These are phyloP conservation scores for Kodamaea kakaduensis DNA, from an alignment of 805 yeast species.

Conservation along the genomic window DNA sequence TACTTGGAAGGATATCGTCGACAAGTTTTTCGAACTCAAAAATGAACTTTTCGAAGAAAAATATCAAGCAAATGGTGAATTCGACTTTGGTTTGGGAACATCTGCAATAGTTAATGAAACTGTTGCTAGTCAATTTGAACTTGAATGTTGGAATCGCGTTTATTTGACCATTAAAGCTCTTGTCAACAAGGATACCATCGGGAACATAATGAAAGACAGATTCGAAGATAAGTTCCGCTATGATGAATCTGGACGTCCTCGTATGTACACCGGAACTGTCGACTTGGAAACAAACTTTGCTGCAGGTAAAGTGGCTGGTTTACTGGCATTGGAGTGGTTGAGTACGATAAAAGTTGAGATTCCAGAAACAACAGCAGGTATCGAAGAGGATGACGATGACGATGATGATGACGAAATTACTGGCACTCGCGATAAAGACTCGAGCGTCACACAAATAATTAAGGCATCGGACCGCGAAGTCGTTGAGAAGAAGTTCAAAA, in stretches of 20 bases:
- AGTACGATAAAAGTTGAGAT: conserved; percentile 25
- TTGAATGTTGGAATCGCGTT: conserved; percentile 63
- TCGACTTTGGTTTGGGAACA: conserved; percentile 68
- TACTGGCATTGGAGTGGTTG: conserved; percentile 55
- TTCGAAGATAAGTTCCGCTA: conserved; percentile 84
- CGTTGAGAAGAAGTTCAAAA: conserved; percentile 58
- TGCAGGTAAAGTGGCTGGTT: conserved; percentile 55
- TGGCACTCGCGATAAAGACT: conserved; percentile 21
- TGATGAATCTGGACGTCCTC: conserved; percentile 78
- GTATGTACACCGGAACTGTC: conserved; percentile 67
- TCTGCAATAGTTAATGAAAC: conserved; percentile 36
- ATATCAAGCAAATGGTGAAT: conserved; percentile 17
- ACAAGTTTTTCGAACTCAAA: conserved; percentile 20
- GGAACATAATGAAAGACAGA: conserved; percentile 63
- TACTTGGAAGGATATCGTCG: conserved; percentile 20
- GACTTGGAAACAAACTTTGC: conserved; percentile 69
- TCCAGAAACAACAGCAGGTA: conserved; percentile 29
- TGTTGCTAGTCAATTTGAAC: conserved; percentile 43
- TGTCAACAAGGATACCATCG: conserved; percentile 61
- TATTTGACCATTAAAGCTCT: conserved; percentile 56
- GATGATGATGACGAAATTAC: too few species aligned
- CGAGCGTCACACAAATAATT: conserved; percentile 54
- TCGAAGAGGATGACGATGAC: conserved; percentile 22
- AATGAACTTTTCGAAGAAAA: conserved; percentile 10
- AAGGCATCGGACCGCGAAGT: conserved; percentile 53